Evolutionary conservation across 2,329 filamentous ascomycete species (phyloP), one percentile per base, ranked within the genome.

Genomic region (Penicillium sclerotiorum): DNA sequence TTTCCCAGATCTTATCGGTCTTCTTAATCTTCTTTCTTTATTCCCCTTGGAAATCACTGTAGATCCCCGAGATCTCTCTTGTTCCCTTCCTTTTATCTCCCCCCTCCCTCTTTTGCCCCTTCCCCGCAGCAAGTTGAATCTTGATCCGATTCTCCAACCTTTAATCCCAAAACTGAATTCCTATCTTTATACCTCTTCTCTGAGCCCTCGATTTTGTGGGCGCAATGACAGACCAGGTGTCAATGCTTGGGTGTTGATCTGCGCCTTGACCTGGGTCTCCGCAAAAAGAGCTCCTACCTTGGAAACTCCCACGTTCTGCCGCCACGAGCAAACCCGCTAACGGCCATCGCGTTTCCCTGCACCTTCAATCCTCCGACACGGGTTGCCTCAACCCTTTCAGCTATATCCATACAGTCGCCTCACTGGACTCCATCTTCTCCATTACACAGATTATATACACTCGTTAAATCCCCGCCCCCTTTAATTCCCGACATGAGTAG

Each of bases 401-500:
- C 15, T 27, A 11, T 21, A 30, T 21, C 38, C 23, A 37, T 45
- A 41, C 25, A n/a, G 17, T 33, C 27, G 40, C 11, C 30, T n/a
- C n/a, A n/a, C n/a, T n/a, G n/a, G n/a, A n/a, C 8, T 33, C 37
- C 25, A 45, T 11, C 37, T 41, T n/a, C 25, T 7, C 36, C 4
- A 33, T 23, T 25, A n/a, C n/a, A n/a, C n/a, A n/a, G n/a, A n/a
- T n/a, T n/a, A n/a, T n/a, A n/a, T n/a, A n/a, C n/a, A n/a, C n/a
- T n/a, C n/a, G n/a, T n/a, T n/a, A 38, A 23, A 25, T 8, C 22
- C 38, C 45, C 50, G 45, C 33, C 25, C 42, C 43, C 48, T 49
- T 41, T 49, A 25, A 45, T 52, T 25, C 12, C 53, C 63, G 58
- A 62, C 44, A 74, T 74, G 72, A 73, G 65, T 58, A 59, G 71